Base-by-base conservation (phyloP, 192 early-diverging fungal genomes). In the Entophlyctis luteolus region DNA sequence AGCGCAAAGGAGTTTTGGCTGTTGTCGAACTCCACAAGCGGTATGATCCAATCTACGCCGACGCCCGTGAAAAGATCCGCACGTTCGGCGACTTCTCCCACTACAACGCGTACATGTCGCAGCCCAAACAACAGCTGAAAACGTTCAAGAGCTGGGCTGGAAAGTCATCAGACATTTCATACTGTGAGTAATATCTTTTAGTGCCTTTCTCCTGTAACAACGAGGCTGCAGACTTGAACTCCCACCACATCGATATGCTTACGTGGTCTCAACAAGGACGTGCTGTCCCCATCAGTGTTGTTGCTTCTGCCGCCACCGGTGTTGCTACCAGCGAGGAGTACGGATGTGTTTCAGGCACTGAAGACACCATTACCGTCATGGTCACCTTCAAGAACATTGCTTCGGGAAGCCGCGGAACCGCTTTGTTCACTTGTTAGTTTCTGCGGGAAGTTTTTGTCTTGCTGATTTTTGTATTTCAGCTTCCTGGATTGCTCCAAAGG, bases 401-500 rank as follows among this genome's bases (percentile, higher is more conserved):
- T 10, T 34, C 65, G 4, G 31, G 63, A 8, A 71, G 25, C 27
- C 31, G 39, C 4, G 78, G 76, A 18, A 80, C 77, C 12, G 78
- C 72, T 23, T 53, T 79, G 4, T 79, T 72, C 42, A 79, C 78
- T 10, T 71, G 68, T 70, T 18, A 50, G 45, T 67, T 35, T 52
- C 18, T 5, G 4, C 29, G 20, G 54, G 8, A 18, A 22, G 12
- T 46, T 5, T 68, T 58, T 48, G 20, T 56, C 28, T n/a, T n/a
- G n/a, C 33, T 35, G 18, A 36, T 25, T 18, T 35, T 12, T n/a
- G 8, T 42, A 42, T 42, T 4, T 14, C 35, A 70, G 57, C 78
- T 34, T 79, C 78, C 1, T 79, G 78, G 78, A 81, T 72, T 14
- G 78, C 78, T 16, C 65, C 78, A 10, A 77, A 76, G 48, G 73